phyloP scores from a whole-genome alignment of 2,329 filamentous ascomycete genomes.

The Neonectria punicea region DNA sequence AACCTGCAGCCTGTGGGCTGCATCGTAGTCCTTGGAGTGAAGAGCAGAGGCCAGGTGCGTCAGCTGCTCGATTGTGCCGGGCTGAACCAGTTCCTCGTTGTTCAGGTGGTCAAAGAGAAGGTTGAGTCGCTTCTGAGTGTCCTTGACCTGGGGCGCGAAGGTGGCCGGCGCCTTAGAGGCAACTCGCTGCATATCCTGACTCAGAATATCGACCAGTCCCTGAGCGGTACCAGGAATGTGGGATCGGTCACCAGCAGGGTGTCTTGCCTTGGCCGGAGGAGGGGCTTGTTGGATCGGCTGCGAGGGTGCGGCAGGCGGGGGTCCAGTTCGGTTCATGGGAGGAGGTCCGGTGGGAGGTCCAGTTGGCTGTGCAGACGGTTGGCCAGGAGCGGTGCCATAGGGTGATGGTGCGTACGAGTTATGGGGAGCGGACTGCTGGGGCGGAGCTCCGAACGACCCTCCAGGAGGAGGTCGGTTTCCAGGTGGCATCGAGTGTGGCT shows the following conservation, averaged over 20 bases:
- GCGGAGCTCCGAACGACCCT: slow-evolving; percentile 55
- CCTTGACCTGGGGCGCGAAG: slow-evolving; percentile 89
- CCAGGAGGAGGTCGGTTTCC: slow-evolving; percentile 59
- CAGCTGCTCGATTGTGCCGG: slow-evolving; percentile 78
- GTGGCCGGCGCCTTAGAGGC: slow-evolving; percentile 85
- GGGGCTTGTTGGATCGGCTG: slow-evolving; percentile 55
- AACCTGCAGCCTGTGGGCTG: slow-evolving; percentile 74
- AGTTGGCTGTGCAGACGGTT: slow-evolving; percentile 53
- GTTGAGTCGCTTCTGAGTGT: slow-evolving; percentile 91
- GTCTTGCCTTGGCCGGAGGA: slow-evolving; percentile 67
- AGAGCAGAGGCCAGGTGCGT: slow-evolving; percentile 73
- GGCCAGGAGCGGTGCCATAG: slow-evolving; percentile 50
- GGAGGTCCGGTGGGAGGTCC: slow-evolving; percentile 50
- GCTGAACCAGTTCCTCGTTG: slow-evolving; percentile 89
- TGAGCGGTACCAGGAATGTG: slow-evolving; percentile 85
- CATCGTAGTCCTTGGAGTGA: slow-evolving; percentile 74
- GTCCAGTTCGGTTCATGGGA: slow-evolving; percentile 46
- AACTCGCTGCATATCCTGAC: slow-evolving; percentile 87
- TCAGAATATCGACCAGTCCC: slow-evolving; percentile 83
- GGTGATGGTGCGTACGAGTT: slow-evolving; percentile 72
- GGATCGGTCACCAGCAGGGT: slow-evolving; percentile 87
- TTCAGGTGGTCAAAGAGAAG: slow-evolving; percentile 98
- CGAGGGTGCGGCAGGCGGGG: slow-evolving; percentile 41
- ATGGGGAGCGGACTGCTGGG: slow-evolving; percentile 58
- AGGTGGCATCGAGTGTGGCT: slow-evolving; percentile 55